A percentile compares a stretch with the other conserved stretches of the same genome.
Conservation (phyloP, 495 filamentous ascomycete genomes). For the Mytilinidion resinicola region DNA sequence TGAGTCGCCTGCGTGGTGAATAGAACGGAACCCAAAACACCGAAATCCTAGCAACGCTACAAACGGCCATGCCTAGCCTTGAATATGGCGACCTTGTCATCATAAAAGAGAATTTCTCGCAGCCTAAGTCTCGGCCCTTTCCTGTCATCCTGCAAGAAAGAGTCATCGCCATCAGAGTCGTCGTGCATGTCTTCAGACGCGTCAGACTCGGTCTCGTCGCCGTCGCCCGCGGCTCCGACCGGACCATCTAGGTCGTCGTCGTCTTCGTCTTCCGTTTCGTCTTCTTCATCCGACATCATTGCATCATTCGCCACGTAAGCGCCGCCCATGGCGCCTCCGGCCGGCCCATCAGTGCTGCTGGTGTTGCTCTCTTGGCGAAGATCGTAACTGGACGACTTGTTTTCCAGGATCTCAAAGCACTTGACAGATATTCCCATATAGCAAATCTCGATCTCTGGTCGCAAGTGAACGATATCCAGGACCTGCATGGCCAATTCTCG, state of each 20-base stretch:
- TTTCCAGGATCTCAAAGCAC: slow-evolving; percentile 86
- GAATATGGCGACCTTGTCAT: slow-evolving; percentile 82
- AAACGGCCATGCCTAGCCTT: slow-evolving; percentile 68
- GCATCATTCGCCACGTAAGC: slow-evolving; percentile 25
- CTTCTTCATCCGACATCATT: slow-evolving; percentile 45
- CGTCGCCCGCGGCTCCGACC: slow-evolving; percentile 33
- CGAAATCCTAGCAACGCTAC: slow-evolving; percentile 32
- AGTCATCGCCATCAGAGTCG: slow-evolving; percentile 42
- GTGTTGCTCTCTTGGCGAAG: slow-evolving; percentile 17
- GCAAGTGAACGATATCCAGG: slow-evolving; percentile 75
- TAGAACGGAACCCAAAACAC: too few species aligned
- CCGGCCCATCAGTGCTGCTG: slow-evolving; percentile 21
- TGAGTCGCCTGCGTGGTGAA: too few species aligned
- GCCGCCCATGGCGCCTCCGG: slow-evolving; percentile 8
- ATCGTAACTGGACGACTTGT: slow-evolving; percentile 45
- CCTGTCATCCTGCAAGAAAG: slow-evolving; percentile 39
- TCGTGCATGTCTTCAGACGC: slow-evolving; percentile 44
- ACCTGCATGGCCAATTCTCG: slow-evolving; percentile 79
- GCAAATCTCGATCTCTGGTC: slow-evolving; percentile 77
- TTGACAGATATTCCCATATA: slow-evolving; percentile 77
- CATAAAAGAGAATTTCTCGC: slow-evolving; percentile 82
- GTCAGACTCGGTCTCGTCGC: slow-evolving; percentile 37
- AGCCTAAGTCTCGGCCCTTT: slow-evolving; percentile 56
- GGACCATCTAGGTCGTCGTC: slow-evolving; percentile 37
- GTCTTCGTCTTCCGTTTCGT: slow-evolving; percentile 43